Conservation (phyloP, 23 red algal species). For the Pyropia yezoensis region DNA sequence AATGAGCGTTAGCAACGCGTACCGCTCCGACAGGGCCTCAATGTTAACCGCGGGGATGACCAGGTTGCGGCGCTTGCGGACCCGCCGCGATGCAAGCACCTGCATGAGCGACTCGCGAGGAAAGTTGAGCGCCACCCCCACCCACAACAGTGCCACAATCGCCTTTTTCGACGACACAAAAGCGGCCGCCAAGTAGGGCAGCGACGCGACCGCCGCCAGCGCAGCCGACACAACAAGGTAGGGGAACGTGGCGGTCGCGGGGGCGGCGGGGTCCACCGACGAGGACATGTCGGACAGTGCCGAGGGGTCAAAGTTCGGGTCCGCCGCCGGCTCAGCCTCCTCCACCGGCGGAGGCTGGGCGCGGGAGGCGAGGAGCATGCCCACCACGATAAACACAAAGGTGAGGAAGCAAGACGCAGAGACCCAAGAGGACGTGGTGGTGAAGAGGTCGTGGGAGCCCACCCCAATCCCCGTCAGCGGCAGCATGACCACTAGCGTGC, state of each 20-base stretch:
- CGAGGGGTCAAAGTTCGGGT: background rate
- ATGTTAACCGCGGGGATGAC: slow-evolving; percentile 1
- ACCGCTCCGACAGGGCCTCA: slow-evolving; percentile 3
- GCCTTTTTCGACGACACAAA: background rate
- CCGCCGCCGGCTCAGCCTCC: too few species aligned
- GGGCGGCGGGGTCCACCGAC: background rate
- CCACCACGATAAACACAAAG: too few species aligned
- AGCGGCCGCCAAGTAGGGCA: background rate
- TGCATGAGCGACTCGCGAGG: too few species aligned
- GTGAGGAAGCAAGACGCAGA: too few species aligned
- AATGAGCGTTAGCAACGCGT: slow-evolving; percentile 4
- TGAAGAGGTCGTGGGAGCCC: background rate
- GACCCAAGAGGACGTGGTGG: too few species aligned
- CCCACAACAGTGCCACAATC: too few species aligned
- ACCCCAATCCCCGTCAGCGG: background rate
- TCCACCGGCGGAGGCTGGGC: too few species aligned
- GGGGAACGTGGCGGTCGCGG: background rate
- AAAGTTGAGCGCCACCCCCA: too few species aligned
- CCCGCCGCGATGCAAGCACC: too few species aligned
- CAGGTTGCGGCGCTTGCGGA: background rate
- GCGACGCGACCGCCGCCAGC: background rate
- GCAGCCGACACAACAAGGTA: too few species aligned
- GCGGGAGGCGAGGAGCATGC: too few species aligned
- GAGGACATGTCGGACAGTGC: background rate
- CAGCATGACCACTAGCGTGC: background rate